A percentile compares a stretch with the other conserved stretches of the same genome.
Conservation (phyloP, 2,329 filamentous ascomycete genomes). For the Pestalotiopsis sp. region DNA sequence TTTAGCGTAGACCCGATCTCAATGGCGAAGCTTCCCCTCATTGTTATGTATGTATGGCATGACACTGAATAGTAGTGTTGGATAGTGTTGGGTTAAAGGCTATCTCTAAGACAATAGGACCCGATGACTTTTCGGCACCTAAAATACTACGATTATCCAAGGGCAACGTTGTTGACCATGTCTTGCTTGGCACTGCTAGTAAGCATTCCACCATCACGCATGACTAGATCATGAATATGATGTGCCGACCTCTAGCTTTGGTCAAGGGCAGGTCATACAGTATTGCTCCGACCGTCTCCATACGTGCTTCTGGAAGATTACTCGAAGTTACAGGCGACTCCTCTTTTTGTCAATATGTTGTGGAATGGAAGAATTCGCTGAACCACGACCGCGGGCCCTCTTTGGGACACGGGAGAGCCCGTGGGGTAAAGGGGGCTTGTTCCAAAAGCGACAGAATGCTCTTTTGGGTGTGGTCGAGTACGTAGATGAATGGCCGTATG, state of each 20-base stretch:
- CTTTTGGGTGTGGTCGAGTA: not conserved
- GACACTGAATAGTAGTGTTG: conserved; percentile 4
- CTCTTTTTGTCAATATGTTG: not conserved
- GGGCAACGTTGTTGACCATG: not conserved
- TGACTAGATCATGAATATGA: not conserved
- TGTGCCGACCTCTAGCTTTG: too few relatives aligned
- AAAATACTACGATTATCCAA: not conserved
- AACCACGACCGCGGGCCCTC: conserved; percentile 3
- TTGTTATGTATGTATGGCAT: conserved; percentile 1
- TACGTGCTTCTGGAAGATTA: conserved; percentile 7
- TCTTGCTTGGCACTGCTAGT: not conserved
- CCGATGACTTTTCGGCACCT: not conserved
- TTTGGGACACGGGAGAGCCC: conserved; percentile 4
- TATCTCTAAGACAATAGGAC: not conserved
- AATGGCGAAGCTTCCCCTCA: not conserved
- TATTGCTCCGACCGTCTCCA: not conserved
- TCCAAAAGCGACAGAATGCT: not conserved
- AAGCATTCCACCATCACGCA: not conserved
- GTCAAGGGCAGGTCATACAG: not conserved
- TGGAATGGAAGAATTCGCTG: not conserved
- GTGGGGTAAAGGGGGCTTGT: not conserved
- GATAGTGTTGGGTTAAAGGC: not conserved
- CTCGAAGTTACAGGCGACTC: not conserved
- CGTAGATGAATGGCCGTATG: not conserved
- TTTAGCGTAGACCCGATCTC: conserved; percentile 1